Conservation (phyloP, 768 basidiomycete species). For the Cubamyces lactineus region DNA sequence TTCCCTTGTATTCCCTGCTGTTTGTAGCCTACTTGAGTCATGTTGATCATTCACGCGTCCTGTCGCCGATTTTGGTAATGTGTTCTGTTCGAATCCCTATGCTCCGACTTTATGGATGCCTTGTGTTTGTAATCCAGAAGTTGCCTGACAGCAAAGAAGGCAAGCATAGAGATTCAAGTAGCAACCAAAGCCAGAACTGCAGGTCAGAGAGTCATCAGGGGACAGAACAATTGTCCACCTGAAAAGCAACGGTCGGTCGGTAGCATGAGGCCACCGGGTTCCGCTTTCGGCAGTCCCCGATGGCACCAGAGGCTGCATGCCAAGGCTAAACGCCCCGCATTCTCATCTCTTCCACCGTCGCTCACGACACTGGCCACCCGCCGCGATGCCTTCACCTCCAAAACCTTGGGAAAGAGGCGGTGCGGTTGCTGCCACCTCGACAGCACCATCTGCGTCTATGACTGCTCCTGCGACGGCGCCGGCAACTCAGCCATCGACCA, state of each 20-base stretch:
- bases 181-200: too few species aligned
- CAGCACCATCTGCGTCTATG: slow-evolving; percentile 34
- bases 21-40: background rate
- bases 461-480: slow-evolving; percentile 31
- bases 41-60: background rate
- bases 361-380: slow-evolving; percentile 20
- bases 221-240: background rate
- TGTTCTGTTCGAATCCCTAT: background rate
- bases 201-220: too few species aligned
- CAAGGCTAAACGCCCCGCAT: background rate
- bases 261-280: slow-evolving; percentile 13
- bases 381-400: slow-evolving; percentile 76
- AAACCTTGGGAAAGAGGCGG: slow-evolving; percentile 86
- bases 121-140: too few species aligned
- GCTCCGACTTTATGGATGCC: background rate
- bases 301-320: background rate
- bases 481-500: slow-evolving; percentile 26
- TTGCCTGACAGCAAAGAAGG: too few species aligned
- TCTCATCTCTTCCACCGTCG: slow-evolving; percentile 11
- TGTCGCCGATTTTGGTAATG: background rate
- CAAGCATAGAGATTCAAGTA: too few species aligned
- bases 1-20: background rate
- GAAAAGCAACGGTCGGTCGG: background rate
- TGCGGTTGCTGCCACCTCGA: slow-evolving; percentile 37
- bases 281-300: slow-evolving; percentile 9